Base-by-base conservation (phyloP, 2,329 filamentous ascomycete species). In the Claviceps africana region DNA sequence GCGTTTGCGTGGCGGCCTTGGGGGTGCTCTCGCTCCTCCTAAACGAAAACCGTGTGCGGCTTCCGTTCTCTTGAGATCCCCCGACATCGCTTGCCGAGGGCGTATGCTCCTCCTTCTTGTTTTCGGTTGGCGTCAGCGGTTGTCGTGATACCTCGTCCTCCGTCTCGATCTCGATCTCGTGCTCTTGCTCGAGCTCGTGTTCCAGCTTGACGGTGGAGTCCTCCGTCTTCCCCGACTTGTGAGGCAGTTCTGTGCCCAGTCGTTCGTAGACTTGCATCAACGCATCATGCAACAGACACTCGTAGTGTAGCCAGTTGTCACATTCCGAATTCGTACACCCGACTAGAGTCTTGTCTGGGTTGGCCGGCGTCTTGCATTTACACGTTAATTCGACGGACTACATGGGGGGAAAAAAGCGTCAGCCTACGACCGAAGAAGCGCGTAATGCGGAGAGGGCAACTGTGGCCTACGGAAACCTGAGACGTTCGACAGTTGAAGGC, bases 221-320 rank as follows among this genome's bases (percentile, higher is more conserved):
- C 21, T 65, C 60, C 13, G 64, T 58, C 42, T 67, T 62, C 57
- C 79, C 74, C 4, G 77, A 74, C 56, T 71, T 76, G 58, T 79
- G 74, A 2, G 77, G 75, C 56, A 70, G 76, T 53, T 75, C 70
- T 49, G 64, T 67, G 39, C 77, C 76, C 8, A 81, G 66, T 51
- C 70, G 69, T 31, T 72, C 66, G 60, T 70, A 79, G 0, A 76
- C 72, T 31, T 69, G 68, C 59, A 69, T 65, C 13, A 82, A 68
- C 4, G 75, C 70, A 15, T 78, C 74, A 57, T 80, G 73, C 33
- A 73, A 67, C n/a, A 85, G 68, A 58, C 81, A 85, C 46, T 81
- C 75, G 52, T 79, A 73, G 58, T 85, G 81, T 54, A 84, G 73
- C 81, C 81, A 84, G 51, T 72, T 74, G 50, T 72, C 72, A 61